A percentile compares a stretch with the other conserved stretches of the same genome.
These are phyloP conservation scores for Euphrasia arctica DNA, from an alignment of 305 asterid genomes.

Conservation along the genomic window DNA sequence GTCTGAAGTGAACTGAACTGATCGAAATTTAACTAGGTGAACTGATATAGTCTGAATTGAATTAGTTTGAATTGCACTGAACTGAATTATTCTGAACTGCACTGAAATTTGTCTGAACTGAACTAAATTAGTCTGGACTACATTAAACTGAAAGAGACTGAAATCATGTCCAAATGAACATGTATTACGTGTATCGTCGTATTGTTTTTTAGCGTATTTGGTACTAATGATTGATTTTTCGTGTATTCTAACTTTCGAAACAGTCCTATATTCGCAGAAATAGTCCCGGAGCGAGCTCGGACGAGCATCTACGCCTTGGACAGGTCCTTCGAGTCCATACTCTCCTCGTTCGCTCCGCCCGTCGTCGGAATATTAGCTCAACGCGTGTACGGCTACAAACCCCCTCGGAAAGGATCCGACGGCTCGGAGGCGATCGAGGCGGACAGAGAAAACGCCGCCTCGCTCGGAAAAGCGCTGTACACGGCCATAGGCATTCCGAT, in stretches of 20 bases:
- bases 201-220: neutral
- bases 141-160: too few relatives aligned
- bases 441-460: conserved; percentile 67
- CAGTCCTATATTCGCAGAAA: conserved; percentile 90
- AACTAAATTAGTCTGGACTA: too few relatives aligned
- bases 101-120: too few relatives aligned
- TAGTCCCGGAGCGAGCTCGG: conserved; percentile 67
- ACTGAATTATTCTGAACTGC: too few relatives aligned
- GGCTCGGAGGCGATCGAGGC: conserved; percentile 41
- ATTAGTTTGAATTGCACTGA: too few relatives aligned
- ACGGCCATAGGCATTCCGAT: conserved; percentile 62
- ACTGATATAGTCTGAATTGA: too few relatives aligned
- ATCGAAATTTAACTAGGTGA: too few relatives aligned
- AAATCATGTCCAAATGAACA: too few relatives aligned
- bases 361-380: conserved; percentile 65
- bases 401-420: conserved; percentile 40
- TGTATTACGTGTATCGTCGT: conserved; percentile 20
- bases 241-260: neutral
- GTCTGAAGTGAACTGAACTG: too few relatives aligned
- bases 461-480: conserved; percentile 80
- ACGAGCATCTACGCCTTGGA: conserved; percentile 85
- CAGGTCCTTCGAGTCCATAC: conserved; percentile 67
- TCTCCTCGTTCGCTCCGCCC: conserved; percentile 75
- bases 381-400: conserved; percentile 58
- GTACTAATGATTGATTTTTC: too few relatives aligned